These are phyloP conservation scores for Candida maesae DNA, from an alignment of 805 yeast genomes.

Conservation along the genomic window DNA sequence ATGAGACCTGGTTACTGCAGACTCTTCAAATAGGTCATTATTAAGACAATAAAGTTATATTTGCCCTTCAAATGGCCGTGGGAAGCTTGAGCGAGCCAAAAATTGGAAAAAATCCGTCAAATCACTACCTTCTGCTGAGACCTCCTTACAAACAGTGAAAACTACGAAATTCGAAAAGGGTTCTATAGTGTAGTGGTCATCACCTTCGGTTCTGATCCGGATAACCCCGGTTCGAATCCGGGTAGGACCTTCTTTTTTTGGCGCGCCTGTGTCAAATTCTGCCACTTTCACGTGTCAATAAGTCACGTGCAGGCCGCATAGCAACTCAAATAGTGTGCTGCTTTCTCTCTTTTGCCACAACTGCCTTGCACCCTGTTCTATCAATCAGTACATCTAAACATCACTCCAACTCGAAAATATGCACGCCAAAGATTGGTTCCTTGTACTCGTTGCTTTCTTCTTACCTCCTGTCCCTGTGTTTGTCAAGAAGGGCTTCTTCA, in stretches of 20 bases:
- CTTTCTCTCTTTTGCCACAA: background rate
- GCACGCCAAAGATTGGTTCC: constrained; percentile 53
- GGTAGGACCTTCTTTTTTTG: constrained; percentile 27
- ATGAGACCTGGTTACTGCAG: too few relatives aligned
- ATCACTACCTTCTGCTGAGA: too few relatives aligned
- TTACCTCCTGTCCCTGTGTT: constrained; percentile 72
- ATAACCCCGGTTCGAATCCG: constrained; percentile 34
- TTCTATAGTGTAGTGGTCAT: constrained; percentile 29
- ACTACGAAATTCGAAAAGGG: constrained; percentile 8
- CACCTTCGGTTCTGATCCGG: constrained; percentile 33
- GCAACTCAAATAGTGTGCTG: background rate
- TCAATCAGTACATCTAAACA: background rate
- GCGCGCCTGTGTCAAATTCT: constrained; percentile 1
- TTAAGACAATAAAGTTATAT: too few relatives aligned
- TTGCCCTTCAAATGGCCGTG: too few relatives aligned
- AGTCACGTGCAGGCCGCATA: background rate
- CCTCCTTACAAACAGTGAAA: too few relatives aligned
- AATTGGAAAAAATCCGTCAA: too few relatives aligned
- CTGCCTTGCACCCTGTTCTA: too few relatives aligned
- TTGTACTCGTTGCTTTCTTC: constrained; percentile 64
- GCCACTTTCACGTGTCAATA: constrained; percentile 4
- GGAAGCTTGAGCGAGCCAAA: too few relatives aligned
- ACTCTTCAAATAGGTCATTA: too few relatives aligned
- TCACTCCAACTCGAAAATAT: constrained; percentile 11
- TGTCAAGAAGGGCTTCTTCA: constrained; percentile 56